These are phyloP conservation scores for Aspergillus affinis DNA, from an alignment of 495 filamentous ascomycete genomes.

Conservation along the genomic window DNA sequence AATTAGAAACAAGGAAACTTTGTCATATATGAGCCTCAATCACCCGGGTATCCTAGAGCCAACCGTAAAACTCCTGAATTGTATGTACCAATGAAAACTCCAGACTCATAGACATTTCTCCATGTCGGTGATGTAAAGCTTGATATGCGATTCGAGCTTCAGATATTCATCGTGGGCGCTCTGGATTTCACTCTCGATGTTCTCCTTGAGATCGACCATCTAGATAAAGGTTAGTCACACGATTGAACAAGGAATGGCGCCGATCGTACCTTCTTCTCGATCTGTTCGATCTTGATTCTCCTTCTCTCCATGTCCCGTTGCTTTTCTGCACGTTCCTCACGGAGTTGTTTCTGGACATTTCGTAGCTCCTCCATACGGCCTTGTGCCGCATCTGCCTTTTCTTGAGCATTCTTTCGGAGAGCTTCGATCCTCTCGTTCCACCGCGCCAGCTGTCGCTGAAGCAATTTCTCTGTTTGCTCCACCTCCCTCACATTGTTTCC, in stretches of 20 bases:
- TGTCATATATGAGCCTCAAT: slow-evolving; percentile 22
- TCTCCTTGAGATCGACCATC: slow-evolving; percentile 97
- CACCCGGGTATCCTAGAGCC: slow-evolving; percentile 46
- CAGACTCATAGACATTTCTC: slow-evolving; percentile 74
- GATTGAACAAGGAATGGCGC: background rate
- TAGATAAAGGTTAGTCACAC: slow-evolving; percentile 35
- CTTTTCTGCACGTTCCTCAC: slow-evolving; percentile 81
- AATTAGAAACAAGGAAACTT: slow-evolving; percentile 14
- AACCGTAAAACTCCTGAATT: slow-evolving; percentile 40
- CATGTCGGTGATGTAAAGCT: slow-evolving; percentile 97
- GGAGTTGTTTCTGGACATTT: slow-evolving; percentile 73
- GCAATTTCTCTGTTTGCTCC: slow-evolving; percentile 77
- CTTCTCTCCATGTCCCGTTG: slow-evolving; percentile 86
- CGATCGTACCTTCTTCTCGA: slow-evolving; percentile 87
- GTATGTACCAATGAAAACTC: slow-evolving; percentile 24
- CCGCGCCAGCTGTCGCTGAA: slow-evolving; percentile 79
- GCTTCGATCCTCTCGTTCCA: slow-evolving; percentile 83
- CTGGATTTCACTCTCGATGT: slow-evolving; percentile 90
- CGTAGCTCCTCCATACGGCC: slow-evolving; percentile 88
- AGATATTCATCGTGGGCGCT: slow-evolving; percentile 86
- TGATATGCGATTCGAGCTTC: slow-evolving; percentile 95
- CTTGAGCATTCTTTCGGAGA: slow-evolving; percentile 70
- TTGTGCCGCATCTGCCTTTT: slow-evolving; percentile 77
- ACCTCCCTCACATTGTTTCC: slow-evolving; percentile 88
- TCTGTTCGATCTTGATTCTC: slow-evolving; percentile 91